These are phyloP conservation scores for Fusarium palustre DNA, from an alignment of 2,329 filamentous ascomycete genomes.

Conservation along the genomic window DNA sequence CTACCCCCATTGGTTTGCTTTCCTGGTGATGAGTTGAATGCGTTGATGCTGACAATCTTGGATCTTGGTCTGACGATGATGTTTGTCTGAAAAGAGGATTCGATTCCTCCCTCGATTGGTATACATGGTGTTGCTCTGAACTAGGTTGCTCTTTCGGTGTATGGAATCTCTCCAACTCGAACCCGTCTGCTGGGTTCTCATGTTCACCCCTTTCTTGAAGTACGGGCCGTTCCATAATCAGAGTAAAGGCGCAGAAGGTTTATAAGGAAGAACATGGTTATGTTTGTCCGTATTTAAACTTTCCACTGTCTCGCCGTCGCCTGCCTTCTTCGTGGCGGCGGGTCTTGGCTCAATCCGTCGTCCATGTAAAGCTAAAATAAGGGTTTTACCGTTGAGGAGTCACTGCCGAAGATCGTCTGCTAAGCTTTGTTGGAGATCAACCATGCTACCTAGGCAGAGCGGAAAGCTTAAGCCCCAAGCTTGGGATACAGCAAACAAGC, in stretches of 20 bases:
- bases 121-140: neutral
- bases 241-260: neutral
- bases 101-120: slow-evolving; percentile 13
- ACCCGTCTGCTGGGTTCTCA: neutral
- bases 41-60: neutral
- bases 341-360: slow-evolving; percentile 3
- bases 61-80: slow-evolving; percentile 1
- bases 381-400: slow-evolving; percentile 11
- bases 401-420: neutral
- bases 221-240: neutral
- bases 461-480: neutral
- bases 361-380: slow-evolving; percentile 8
- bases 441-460: neutral
- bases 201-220: neutral
- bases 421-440: neutral
- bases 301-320: slow-evolving; percentile 1
- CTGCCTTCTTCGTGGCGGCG: slow-evolving; percentile 3
- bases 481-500: neutral
- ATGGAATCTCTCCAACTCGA: slow-evolving; percentile 21
- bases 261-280: neutral
- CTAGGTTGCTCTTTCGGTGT: neutral
- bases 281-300: slow-evolving; percentile 21
- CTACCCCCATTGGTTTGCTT: neutral
- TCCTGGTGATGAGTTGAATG: neutral
- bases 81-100: slow-evolving; percentile 13